These are phyloP conservation scores for Smithsoniella earleae DNA, from an alignment of 163 green algal species.

Conservation along the genomic window DNA sequence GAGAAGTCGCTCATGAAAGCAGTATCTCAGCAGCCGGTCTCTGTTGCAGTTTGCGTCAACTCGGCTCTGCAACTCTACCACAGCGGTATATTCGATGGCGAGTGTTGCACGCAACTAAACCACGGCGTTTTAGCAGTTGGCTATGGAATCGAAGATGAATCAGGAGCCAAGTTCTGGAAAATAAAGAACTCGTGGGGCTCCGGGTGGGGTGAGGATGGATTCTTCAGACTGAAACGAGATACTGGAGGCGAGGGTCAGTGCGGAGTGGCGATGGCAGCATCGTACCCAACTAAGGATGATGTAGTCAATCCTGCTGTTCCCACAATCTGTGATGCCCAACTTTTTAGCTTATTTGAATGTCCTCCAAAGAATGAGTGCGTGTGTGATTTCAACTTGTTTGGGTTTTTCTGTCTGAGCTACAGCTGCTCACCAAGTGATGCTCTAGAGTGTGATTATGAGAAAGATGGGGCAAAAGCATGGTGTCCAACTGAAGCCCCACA, in stretches of 20 bases:
- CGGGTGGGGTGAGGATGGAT: constrained; percentile 58
- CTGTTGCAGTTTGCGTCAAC: constrained; percentile 39
- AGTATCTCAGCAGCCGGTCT: constrained; percentile 42
- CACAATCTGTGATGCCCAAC: constrained; percentile 63
- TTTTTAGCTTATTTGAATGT: constrained; percentile 54
- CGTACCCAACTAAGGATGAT: constrained; percentile 69
- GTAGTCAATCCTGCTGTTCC: constrained; percentile 36
- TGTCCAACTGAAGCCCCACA: background rate
- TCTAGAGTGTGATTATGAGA: background rate
- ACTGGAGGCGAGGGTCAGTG: constrained; percentile 58
- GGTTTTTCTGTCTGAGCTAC: constrained; percentile 50
- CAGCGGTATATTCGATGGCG: constrained; percentile 2
- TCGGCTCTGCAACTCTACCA: constrained; percentile 25
- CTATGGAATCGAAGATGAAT: constrained; percentile 46
- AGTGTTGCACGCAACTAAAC: constrained; percentile 3
- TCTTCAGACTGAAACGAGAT: constrained; percentile 52
- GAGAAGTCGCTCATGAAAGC: constrained; percentile 62
- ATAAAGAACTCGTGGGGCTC: constrained; percentile 82
- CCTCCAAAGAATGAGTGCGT: constrained; percentile 51
- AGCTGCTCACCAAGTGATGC: constrained; percentile 9
- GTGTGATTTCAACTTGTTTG: constrained; percentile 52
- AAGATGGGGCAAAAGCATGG: no score
- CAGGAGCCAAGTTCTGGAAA: constrained; percentile 63
- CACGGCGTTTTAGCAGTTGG: constrained; percentile 50
- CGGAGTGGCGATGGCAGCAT: constrained; percentile 72